Percentiles rank a stretch among this genome's conserved stretches.
These are phyloP conservation scores for Acanthamoeba sp. DNA, from an alignment of 208 protist species.

Conservation along the genomic window DNA sequence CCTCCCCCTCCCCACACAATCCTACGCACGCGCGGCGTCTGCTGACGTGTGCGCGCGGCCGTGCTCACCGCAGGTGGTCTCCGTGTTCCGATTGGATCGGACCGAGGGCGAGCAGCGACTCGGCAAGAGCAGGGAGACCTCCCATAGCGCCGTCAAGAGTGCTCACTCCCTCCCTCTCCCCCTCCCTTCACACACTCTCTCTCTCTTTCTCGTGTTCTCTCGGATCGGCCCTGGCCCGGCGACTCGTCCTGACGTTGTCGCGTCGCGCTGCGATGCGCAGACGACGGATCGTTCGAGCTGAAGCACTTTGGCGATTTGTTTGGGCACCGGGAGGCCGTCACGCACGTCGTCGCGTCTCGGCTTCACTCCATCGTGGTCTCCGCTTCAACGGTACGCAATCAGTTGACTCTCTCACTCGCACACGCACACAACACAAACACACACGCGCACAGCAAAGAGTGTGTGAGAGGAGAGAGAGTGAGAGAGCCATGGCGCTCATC, in stretches of 20 bases:
- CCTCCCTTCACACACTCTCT: background rate
- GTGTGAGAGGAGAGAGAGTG: too few species aligned
- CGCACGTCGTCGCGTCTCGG: conserved; percentile 15
- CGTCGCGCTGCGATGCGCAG: background rate
- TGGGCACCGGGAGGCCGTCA: conserved; percentile 31
- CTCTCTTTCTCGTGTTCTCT: background rate
- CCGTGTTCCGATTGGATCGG: conserved; percentile 36
- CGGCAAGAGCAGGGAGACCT: background rate
- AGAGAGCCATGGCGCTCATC: too few species aligned
- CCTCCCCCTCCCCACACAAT: background rate
- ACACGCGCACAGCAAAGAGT: too few species aligned
- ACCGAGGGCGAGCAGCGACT: conserved; percentile 1
- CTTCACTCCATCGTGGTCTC: conserved; percentile 22
- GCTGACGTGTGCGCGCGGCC: background rate
- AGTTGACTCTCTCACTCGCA: background rate
- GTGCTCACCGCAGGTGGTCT: background rate
- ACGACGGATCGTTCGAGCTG: background rate
- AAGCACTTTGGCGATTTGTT: conserved; percentile 18
- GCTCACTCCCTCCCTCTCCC: background rate
- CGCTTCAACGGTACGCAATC: background rate
- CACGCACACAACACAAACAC: background rate
- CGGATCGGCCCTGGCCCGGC: too few species aligned
- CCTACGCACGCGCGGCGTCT: background rate
- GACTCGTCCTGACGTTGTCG: too few species aligned
- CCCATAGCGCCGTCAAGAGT: background rate